Evolutionary conservation across 202 grass and related monocot genomes (phyloP), one percentile per base, ranked within the genome.

Genomic region (Schoenoplectus triqueter): DNA sequence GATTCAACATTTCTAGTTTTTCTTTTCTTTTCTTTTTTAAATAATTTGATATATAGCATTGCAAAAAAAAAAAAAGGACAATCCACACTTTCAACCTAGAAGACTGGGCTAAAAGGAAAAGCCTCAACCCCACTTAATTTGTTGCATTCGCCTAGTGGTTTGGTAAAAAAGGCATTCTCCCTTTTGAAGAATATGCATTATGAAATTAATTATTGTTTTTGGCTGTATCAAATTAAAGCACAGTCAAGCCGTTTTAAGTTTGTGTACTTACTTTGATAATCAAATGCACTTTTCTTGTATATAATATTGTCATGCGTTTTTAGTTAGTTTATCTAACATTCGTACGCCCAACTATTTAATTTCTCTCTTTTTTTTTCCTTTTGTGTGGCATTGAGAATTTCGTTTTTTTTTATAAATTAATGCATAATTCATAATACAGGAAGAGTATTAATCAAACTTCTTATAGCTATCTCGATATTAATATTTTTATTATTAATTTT

Each of bases 91-190:
- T 62, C 11, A 51, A 80, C 40, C 52, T 80, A 42, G 75, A 40
- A 80, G 75, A 80, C 75, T 80, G 75, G 55, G 57, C 54, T 42
- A 80, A 80, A 80, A 80, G 76, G 57, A 60, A 60, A 80, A 62
- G 55, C 7, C 20, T 62, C 76, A 40, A 62, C 55, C 19, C 56
- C 40, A 62, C 13, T 45, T 61, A 57, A 61, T 80, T 80, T 17
- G 51, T 44, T 80, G 51, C 51, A 78, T 78, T 78, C 60, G 40
- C 19, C 54, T 10, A 31, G 76, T 80, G 76, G 76, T 80, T 45
- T 80, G 76, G 18, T 62, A 80, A 80, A 80, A 63, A 80, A 80
- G 76, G 46, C 49, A 8, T 62, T 10, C 31, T 18, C 6, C 54
- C 76, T 80, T 80, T 80, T 63, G 57, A 45, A 61, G 51, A 42